Evolutionary conservation across 1,139 yeast species (phyloP), one percentile per base, ranked within the genome.

Genomic region (Blastobotrys proliferans): DNA sequence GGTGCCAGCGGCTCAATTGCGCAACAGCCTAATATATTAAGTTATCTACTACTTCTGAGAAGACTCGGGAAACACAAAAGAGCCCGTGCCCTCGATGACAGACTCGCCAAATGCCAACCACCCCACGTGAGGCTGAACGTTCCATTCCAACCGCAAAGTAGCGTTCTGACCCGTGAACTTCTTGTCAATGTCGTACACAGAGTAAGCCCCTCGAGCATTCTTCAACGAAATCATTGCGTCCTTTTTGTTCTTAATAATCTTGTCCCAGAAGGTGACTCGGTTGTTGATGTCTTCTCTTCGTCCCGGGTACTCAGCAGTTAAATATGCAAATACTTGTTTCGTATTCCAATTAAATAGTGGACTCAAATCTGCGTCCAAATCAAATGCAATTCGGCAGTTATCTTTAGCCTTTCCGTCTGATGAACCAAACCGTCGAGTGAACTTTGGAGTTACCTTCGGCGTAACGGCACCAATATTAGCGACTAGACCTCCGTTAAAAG

Each of bases 261-360:
- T 76, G 65, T 92, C 97, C 98, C 98, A 92, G 58, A 85, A 79
- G 0, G 94, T 84, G 29, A 90, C 85, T 49, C 79, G 79, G 66
- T 82, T 86, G 18, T 65, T 62, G 40, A 60, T 57, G 48, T 57
- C 62, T 38, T 49, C 60, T 43, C 67, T 55, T 52, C 72, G 73
- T 1, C 92, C 92, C 10, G 82, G 80, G 58, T 90, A 88, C 57
- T 87, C 94, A 1, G 95, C 96, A 1, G 95, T 85, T 49, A 92
- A 70, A 57, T 90, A 92, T 4, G 83, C 84, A 61, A 92, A 90
- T 17, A 92, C 79, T 63, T 92, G 98, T 60, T 92, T 92, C 10
- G 98, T 92, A 66, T 92, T 92, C 97, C 97, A 92, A 63, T 85
- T 88, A 74, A 90, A 90, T 45, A 92, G 70, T 1, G 88, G 80